Evolutionary conservation across 805 yeast genomes (phyloP), one percentile per base, ranked within the genome.

Genomic region (Saccharomycopsis babjevae): DNA sequence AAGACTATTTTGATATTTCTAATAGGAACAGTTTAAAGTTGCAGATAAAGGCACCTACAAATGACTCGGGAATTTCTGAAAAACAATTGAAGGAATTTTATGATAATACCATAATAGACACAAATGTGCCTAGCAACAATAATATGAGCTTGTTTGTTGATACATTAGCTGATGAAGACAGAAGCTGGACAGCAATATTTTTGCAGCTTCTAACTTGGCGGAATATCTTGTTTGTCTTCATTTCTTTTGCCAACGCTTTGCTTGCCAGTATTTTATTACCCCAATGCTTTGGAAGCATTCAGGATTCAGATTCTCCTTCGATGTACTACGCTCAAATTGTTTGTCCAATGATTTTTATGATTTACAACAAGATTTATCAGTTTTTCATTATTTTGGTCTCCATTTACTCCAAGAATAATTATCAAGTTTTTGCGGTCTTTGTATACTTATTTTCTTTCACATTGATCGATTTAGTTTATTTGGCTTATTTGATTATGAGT

Each of bases 331-430:
- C 38, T 32, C 38, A 34, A 28, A 55, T 57, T 8, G 36, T 57
- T 8, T 28, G 20, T n/a, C 54, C 52, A 34, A 28, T 22, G 34
- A 55, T 50, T 8, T 56, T 28, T 40, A 34, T 61, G 15, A 54
- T 61, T 8, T 62, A 59, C 57, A 34, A 57, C 34, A 59, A 62
- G 34, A 42, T 62, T 25, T 62, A 62, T 55, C 60, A 57, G 30
- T 54, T 59, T 16, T 15, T 40, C 2, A 59, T 62, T 36, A 50
- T 54, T 13, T 11, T 57, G 18, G 56, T 54, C 10, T 25, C 62
- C 13, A 18, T 62, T 4, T 43, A 52, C n/a, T 20, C 59, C 8
- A 62, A 62, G 40, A 59, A 39, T 36, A 62, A 62, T 38, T 36
- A 43, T 20, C 60, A 56, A 20, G n/a, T 59, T 6, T 56, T 42